Evolutionary conservation across 2,329 filamentous ascomycete genomes (phyloP).

Genomic region (Epichloe glyceriae): DNA sequence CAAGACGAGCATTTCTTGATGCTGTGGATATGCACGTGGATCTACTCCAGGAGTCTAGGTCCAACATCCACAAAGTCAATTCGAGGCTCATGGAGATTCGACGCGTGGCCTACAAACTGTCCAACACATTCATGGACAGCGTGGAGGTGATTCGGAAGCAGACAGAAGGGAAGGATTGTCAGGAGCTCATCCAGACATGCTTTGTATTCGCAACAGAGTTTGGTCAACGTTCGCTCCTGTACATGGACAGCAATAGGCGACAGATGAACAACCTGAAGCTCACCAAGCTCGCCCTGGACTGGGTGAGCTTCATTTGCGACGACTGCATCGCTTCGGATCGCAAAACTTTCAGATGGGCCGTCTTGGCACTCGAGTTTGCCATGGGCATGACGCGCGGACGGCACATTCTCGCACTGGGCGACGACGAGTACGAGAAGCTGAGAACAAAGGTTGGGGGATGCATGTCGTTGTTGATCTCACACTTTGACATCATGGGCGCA

Average conservation of each 20-base stretch:
- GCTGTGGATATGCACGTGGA: slow-evolving; percentile 76
- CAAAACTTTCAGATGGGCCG: slow-evolving; percentile 95
- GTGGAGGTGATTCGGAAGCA: slow-evolving; percentile 87
- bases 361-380: slow-evolving; percentile 86
- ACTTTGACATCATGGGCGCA: slow-evolving; percentile 98
- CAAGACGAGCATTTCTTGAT: slow-evolving; percentile 65
- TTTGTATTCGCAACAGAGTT: slow-evolving; percentile 99
- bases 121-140: slow-evolving; percentile 97
- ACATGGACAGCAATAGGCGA: slow-evolving; percentile 89
- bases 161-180: slow-evolving; percentile 71
- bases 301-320: slow-evolving; percentile 96
- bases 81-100: slow-evolving; percentile 85
- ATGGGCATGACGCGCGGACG: slow-evolving; percentile 95
- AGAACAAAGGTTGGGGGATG: slow-evolving; percentile 86
- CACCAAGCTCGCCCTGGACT: slow-evolving; percentile 84
- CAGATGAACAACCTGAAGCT: slow-evolving; percentile 97
- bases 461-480: slow-evolving; percentile 93
- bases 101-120: slow-evolving; percentile 89
- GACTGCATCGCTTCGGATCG: slow-evolving; percentile 90
- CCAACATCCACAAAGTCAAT: slow-evolving; percentile 88
- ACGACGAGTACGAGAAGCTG: slow-evolving; percentile 73
- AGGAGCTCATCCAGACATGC: slow-evolving; percentile 93
- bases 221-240: slow-evolving; percentile 82
- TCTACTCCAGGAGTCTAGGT: slow-evolving; percentile 80
- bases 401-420: slow-evolving; percentile 81